These are phyloP conservation scores for Persicaria maculosa DNA, from an alignment of 148 eudicot species.

Conservation along the genomic window DNA sequence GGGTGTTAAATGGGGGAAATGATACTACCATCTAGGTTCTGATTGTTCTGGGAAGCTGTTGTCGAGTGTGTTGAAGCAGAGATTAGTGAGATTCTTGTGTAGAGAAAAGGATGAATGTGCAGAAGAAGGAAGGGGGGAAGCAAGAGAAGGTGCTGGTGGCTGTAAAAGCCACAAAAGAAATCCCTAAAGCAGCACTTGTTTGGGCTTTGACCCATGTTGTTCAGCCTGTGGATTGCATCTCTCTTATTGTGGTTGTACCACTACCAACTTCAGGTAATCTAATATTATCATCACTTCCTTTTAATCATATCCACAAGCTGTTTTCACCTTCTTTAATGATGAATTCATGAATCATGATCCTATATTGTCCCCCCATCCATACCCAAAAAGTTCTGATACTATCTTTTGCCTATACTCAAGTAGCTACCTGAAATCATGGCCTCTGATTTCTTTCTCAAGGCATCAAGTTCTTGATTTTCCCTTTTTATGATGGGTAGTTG, in stretches of 20 bases:
- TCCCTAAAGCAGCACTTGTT: conserved; percentile 71
- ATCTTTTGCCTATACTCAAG: neutral
- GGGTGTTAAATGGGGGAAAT: conserved; percentile 14
- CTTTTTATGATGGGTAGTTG: no score
- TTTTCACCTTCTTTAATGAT: neutral
- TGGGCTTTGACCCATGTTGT: conserved; percentile 99
- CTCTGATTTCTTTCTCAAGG: no score
- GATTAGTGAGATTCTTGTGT: neutral
- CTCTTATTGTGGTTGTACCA: conserved; percentile 74
- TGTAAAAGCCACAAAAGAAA: conserved; percentile 85
- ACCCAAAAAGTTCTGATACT: neutral
- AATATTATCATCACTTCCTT: neutral
- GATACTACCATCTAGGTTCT: conserved; percentile 1
- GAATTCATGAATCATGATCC: neutral
- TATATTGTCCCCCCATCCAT: neutral
- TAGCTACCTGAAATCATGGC: neutral
- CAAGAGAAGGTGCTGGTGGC: conserved; percentile 86
- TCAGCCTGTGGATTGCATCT: conserved; percentile 92
- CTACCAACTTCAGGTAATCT: conserved; percentile 62
- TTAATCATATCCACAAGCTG: neutral
- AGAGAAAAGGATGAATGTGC: neutral
- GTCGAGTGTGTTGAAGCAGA: neutral
- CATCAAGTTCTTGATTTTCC: no score
- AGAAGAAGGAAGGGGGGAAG: conserved; percentile 24
- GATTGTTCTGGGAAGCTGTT: neutral